phyloP scores from a whole-genome alignment of 768 basidiomycete genomes.

The Russula sp. region DNA sequence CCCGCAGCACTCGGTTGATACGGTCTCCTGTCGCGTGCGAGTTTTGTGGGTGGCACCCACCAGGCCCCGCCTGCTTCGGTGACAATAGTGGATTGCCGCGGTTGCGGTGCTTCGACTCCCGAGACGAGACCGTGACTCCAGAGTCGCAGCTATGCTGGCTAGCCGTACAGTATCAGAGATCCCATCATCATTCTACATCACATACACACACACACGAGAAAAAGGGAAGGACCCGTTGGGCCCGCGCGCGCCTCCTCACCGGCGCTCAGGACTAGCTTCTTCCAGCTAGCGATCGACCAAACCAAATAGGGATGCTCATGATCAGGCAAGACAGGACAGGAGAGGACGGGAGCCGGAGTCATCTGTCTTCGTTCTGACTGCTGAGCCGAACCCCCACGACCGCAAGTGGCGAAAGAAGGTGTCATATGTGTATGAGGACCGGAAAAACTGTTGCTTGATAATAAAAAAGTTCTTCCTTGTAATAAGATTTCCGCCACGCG shows the following conservation, averaged over 20 bases:
- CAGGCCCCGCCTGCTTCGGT: too few species aligned
- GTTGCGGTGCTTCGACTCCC: neutral
- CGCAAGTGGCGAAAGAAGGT: neutral
- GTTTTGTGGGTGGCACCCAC: neutral
- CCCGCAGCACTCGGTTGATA: too few species aligned
- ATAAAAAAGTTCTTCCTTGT: too few species aligned
- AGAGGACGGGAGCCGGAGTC: neutral
- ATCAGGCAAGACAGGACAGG: neutral
- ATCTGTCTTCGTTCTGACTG: neutral
- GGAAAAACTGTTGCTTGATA: neutral
- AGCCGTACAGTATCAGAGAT: neutral
- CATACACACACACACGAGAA: neutral
- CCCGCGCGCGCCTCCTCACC: neutral
- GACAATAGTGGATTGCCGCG: neutral
- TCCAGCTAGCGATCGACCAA: slow-evolving; percentile 4
- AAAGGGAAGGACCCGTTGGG: neutral
- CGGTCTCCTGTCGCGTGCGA: neutral
- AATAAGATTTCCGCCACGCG: neutral
- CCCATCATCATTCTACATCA: neutral
- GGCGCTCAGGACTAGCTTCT: neutral
- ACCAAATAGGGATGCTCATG: neutral
- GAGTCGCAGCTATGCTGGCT: neutral
- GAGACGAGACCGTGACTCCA: neutral
- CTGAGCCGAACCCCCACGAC: neutral
- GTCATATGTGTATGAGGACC: neutral